Evolutionary conservation across 192 early-diverging fungal genomes (phyloP).

Genomic region (Linnemannia schmuckeri): DNA sequence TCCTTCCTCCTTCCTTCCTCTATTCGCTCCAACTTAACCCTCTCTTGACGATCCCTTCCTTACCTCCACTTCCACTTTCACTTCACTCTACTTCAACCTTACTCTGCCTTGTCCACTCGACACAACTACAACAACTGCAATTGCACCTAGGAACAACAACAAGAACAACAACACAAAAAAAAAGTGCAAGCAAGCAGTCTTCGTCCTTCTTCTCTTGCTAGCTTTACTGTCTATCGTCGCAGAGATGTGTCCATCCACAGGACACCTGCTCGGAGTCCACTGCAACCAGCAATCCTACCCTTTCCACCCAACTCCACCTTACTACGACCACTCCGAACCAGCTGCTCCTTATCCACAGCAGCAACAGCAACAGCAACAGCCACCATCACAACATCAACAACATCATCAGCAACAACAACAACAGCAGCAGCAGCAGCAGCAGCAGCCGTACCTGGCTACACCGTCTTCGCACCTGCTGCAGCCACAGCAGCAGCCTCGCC

Average conservation of each 20-base stretch:
- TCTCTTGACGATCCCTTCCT: not conserved
- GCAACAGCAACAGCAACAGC: no score
- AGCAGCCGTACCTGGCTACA: slow-evolving; percentile 32
- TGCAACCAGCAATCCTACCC: slow-evolving; percentile 10
- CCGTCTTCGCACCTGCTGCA: slow-evolving; percentile 26
- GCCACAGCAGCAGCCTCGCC: slow-evolving; percentile 32
- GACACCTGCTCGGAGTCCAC: slow-evolving; percentile 16
- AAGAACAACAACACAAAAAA: no score
- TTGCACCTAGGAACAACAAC: no score
- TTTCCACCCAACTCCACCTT: slow-evolving; percentile 33
- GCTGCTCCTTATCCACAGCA: not conserved
- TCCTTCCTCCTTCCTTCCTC: not conserved
- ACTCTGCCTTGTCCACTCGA: not conserved
- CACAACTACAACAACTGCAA: not conserved
- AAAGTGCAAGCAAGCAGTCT: not conserved
- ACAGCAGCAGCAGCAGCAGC: not conserved
- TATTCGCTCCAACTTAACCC: not conserved
- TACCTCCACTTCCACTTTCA: not conserved
- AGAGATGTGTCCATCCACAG: slow-evolving; percentile 22
- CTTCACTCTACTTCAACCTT: not conserved
- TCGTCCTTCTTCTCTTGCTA: not conserved
- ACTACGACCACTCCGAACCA: slow-evolving; percentile 21
- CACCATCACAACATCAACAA: slow-evolving; percentile 11
- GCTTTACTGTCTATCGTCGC: not conserved
- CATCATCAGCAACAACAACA: not conserved